Conservation (phyloP, 768 basidiomycete genomes). For the Amylocystis lapponica region DNA sequence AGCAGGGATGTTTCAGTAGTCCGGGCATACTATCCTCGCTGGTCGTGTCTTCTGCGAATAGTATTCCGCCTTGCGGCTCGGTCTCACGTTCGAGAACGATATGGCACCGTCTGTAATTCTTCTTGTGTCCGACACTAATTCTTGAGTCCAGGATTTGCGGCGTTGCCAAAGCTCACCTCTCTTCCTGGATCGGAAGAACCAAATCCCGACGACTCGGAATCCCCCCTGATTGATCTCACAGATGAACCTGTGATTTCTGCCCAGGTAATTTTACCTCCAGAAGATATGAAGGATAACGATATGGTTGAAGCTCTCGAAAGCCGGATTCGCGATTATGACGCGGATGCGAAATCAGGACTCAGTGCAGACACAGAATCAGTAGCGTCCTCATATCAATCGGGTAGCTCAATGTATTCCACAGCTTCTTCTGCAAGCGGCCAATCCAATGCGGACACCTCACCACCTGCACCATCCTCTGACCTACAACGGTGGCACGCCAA, state of each 20-base stretch:
- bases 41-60: too few species aligned
- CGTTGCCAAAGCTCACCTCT: constrained; percentile 48
- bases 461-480: constrained; percentile 17
- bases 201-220: too few species aligned
- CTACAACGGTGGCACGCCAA: constrained; percentile 63
- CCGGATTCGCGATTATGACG: constrained; percentile 36
- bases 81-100: too few species aligned
- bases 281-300: constrained; percentile 55
- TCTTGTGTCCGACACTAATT: too few species aligned
- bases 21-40: too few species aligned
- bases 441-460: not conserved
- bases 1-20: too few species aligned
- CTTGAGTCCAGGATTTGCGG: constrained; percentile 66
- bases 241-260: constrained; percentile 43
- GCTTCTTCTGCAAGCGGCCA: constrained; percentile 2
- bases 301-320: constrained; percentile 53
- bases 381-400: constrained; percentile 3
- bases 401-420: constrained; percentile 4
- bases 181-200: too few species aligned
- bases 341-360: constrained; percentile 12
- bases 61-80: too few species aligned
- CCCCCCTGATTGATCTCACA: constrained; percentile 30
- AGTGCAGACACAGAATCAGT: constrained; percentile 4
- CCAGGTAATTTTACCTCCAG: constrained; percentile 49
- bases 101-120: too few species aligned